These are phyloP conservation scores for Delphinella strobiligena DNA, from an alignment of 2,329 filamentous ascomycete genomes.

Conservation along the genomic window DNA sequence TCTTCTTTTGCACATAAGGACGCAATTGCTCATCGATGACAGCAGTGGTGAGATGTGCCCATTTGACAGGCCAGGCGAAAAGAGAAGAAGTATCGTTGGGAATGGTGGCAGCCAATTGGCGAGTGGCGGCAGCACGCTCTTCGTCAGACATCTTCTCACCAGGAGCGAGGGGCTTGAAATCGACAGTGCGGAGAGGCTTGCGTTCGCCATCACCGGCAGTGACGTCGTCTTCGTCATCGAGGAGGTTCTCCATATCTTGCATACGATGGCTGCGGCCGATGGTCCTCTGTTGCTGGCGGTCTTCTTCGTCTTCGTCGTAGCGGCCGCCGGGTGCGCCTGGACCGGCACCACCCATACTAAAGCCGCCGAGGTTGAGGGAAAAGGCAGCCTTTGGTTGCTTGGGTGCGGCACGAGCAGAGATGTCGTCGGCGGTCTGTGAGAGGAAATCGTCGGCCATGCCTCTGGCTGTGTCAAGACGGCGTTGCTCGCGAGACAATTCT, in stretches of 20 bases:
- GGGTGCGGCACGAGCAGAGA: conserved; percentile 33
- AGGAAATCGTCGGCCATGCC: conserved; percentile 88
- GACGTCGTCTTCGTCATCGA: conserved; percentile 67
- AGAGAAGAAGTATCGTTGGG: conserved; percentile 66
- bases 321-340: background rate
- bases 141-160: conserved; percentile 68
- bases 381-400: conserved; percentile 5
- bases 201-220: conserved; percentile 53
- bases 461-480: conserved; percentile 61
- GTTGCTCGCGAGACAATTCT: conserved; percentile 50
- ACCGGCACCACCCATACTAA: conserved; percentile 1
- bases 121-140: conserved; percentile 70
- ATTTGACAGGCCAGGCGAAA: conserved; percentile 87
- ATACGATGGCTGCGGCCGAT: conserved; percentile 44
- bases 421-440: conserved; percentile 67
- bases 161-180: conserved; percentile 33
- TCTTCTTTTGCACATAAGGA: conserved; percentile 96
- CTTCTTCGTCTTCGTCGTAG: conserved; percentile 8
- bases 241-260: conserved; percentile 82
- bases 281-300: conserved; percentile 5
- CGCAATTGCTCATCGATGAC: conserved; percentile 76
- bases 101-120: conserved; percentile 78
- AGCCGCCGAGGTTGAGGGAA: conserved; percentile 10
- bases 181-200: conserved; percentile 17
- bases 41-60: conserved; percentile 76